Conservation (phyloP, 345 rosid genomes). For the Citrus mangshanensis region DNA sequence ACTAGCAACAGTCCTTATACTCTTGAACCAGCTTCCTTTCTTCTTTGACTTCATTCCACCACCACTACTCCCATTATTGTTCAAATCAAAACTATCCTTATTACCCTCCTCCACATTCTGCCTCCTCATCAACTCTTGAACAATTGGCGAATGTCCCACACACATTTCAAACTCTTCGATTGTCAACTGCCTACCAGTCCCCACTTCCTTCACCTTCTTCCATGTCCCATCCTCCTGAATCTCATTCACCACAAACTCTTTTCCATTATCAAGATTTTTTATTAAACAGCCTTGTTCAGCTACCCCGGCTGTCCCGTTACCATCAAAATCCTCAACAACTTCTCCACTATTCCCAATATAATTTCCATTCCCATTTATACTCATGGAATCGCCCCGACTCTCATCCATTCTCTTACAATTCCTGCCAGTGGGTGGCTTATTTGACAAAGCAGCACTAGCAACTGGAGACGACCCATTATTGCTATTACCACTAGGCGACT, state of each 20-base stretch:
- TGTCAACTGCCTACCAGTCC: slow-evolving; percentile 82
- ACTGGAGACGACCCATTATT: slow-evolving; percentile 21
- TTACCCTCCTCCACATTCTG: slow-evolving; percentile 78
- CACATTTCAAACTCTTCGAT: slow-evolving; percentile 90
- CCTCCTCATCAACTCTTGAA: slow-evolving; percentile 93
- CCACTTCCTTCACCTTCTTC: slow-evolving; percentile 84
- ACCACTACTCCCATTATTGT: slow-evolving; percentile 30
- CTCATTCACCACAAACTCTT: slow-evolving; percentile 87
- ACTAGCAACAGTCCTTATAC: slow-evolving; percentile 68
- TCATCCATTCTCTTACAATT: slow-evolving; percentile 27
- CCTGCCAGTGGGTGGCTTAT: slow-evolving; percentile 35
- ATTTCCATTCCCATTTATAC: slow-evolving; percentile 30
- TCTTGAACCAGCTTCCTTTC: slow-evolving; percentile 80
- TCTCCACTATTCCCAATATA: slow-evolving; percentile 28
- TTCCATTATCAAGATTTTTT: slow-evolving; percentile 85
- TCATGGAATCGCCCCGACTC: slow-evolving; percentile 18
- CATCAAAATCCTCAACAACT: slow-evolving; percentile 30
- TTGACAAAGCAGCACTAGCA: slow-evolving; percentile 20
- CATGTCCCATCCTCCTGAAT: slow-evolving; percentile 74
- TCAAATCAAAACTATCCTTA: slow-evolving; percentile 39
- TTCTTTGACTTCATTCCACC: slow-evolving; percentile 57
- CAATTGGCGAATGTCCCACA: slow-evolving; percentile 93
- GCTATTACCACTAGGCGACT: slow-evolving; percentile 23
- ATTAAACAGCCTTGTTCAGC: slow-evolving; percentile 58
- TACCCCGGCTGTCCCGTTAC: slow-evolving; percentile 18